Evolutionary conservation across 345 rosid genomes (phyloP), one percentile per base, ranked within the genome.

Genomic region (Geranium rotundifolium): DNA sequence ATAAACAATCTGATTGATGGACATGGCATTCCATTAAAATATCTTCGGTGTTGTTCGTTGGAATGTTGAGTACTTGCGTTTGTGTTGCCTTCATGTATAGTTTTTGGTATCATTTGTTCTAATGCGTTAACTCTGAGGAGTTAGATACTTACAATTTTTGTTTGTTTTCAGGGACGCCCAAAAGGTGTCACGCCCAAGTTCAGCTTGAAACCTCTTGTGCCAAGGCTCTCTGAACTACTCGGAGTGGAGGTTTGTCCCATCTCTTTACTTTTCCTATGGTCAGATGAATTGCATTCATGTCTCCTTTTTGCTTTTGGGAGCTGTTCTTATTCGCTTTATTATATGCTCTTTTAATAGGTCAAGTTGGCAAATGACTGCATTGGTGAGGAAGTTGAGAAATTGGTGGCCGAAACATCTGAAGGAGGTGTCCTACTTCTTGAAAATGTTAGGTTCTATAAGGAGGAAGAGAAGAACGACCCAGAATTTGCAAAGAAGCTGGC

Each of bases 401-500:
- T 86, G 73, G 95, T 86, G 30, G 87, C 91, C 64, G 81, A 79
- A 19, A 85, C 88, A 66, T 87, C 97, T 1, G 91, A 88, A 59
- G 96, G 97, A 15, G 79, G 91, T 60, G 95, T 91, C 73, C 73
- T 91, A 37, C 85, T 91, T 16, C 86, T 91, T 76, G 98, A 91
- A 79, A 91, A 91, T 55, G 95, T 91, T 27, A 81, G 98, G 69
- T 91, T 91, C 66, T 80, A 91, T 79, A 84, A 82, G 75, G 98
- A 91, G 69, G 98, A 91, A 74, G 96, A 91, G 69, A 91, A 91
- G 84, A 91, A 91, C 19, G 95, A 89, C 14, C 88, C 95, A 7
- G 96, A 88, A 67, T 91, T 91, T 63, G 86, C 96, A 7, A 85
- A 91, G 85, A 91, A 91, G 85, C 90, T 91, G 56, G 96, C 96